A percentile compares a stretch with the other conserved stretches of the same genome.
Evolutionary conservation across 106 monocot genomes (phyloP).

Genomic region (Phalaenopsis equestris): DNA sequence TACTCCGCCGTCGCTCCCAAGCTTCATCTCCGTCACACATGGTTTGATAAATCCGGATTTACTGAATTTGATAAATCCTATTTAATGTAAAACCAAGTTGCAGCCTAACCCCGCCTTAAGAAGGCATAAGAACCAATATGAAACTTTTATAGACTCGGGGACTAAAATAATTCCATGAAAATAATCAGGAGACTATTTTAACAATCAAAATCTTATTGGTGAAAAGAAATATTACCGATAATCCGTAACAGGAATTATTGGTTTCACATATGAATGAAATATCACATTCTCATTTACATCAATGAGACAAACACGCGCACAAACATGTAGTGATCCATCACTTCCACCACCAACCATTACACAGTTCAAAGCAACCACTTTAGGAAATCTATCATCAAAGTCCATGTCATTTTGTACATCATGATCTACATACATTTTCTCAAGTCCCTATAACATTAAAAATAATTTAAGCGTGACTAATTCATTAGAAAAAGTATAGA

Average conservation of each 20-base stretch:
- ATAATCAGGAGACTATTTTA: neutral
- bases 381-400: neutral
- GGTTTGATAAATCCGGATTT: no score
- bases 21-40: no score
- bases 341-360: conserved; percentile 42
- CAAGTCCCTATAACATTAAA: conserved; percentile 7
- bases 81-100: no score
- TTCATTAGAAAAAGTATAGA: neutral
- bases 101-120: no score
- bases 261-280: conserved; percentile 41
- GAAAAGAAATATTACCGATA: conserved; percentile 23
- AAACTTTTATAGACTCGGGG: no score
- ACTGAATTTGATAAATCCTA: no score
- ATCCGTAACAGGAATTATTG: conserved; percentile 30
- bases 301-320: conserved; percentile 36
- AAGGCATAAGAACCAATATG: no score
- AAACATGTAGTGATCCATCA: conserved; percentile 33
- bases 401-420: neutral
- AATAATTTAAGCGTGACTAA: neutral
- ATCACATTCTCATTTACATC: conserved; percentile 33
- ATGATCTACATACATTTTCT: conserved; percentile 2
- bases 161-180: no score
- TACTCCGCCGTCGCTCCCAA: no score
- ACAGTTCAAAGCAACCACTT: conserved; percentile 20
- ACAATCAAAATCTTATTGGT: neutral